These are phyloP conservation scores for Aspergillus asperescens DNA, from an alignment of 495 filamentous ascomycete species.

Conservation along the genomic window DNA sequence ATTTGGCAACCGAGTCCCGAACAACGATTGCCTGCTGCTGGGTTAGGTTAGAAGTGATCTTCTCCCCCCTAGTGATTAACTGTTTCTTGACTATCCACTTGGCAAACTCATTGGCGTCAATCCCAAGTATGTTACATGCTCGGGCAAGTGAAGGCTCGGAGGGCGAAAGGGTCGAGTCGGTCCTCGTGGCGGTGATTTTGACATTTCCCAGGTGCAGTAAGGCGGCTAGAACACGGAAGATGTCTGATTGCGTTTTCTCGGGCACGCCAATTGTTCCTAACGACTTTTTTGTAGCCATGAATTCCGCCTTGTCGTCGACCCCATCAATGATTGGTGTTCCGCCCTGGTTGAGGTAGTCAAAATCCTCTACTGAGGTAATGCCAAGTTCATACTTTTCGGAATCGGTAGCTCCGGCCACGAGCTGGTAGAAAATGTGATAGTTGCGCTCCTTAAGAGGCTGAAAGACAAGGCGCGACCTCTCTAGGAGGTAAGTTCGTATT, in stretches of 20 bases:
- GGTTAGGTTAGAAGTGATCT: conserved; percentile 93
- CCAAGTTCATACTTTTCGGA: conserved; percentile 71
- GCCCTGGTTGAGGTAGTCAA: conserved; percentile 94
- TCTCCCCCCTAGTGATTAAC: conserved; percentile 91
- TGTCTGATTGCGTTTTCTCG: conserved; percentile 66
- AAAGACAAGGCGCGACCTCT: conserved; percentile 96
- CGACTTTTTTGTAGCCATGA: conserved; percentile 78
- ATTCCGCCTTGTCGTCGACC: conserved; percentile 93
- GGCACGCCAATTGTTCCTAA: conserved; percentile 83
- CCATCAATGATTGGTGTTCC: conserved; percentile 86
- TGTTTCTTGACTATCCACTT: conserved; percentile 99
- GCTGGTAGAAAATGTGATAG: conserved; percentile 99
- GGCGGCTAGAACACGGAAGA: conserved; percentile 88
- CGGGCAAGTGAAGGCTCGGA: conserved; percentile 75
- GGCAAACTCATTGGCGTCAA: conserved; percentile 81
- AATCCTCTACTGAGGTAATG: conserved; percentile 78
- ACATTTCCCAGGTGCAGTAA: conserved; percentile 93
- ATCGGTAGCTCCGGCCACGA: conserved; percentile 90
- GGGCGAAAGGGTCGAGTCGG: conserved; percentile 75
- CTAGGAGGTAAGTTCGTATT: conserved; percentile 91
- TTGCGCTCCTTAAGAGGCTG: conserved; percentile 96
- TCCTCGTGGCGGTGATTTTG: conserved; percentile 85
- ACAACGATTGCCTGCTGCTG: conserved; percentile 94
- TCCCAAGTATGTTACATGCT: conserved; percentile 83
- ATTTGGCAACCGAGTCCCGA: conserved; percentile 96